Conservation (phyloP, 768 basidiomycete genomes). For the Mycena leptocephala region DNA sequence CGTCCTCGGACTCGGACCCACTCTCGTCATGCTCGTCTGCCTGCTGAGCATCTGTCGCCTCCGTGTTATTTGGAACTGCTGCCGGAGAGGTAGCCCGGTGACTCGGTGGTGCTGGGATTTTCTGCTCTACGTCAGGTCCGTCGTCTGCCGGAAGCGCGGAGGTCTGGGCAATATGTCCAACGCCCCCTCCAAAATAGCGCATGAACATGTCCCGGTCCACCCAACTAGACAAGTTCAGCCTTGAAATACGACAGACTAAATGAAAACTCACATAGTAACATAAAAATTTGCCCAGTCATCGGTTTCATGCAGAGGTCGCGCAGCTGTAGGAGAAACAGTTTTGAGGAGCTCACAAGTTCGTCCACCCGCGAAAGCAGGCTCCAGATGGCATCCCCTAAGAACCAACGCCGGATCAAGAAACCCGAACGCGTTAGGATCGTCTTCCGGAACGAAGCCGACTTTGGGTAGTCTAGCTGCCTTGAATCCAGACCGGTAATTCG, state of each 20-base stretch:
- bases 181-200: not conserved
- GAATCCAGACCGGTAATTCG: not conserved
- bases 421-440: not conserved
- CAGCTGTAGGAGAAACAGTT: not conserved
- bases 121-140: not conserved
- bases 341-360: not conserved
- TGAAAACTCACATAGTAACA: not conserved
- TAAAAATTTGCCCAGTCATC: conserved; percentile 11
- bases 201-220: conserved; percentile 16
- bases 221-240: not conserved
- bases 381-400: not conserved
- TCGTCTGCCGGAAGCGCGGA: not conserved
- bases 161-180: not conserved
- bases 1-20: not conserved
- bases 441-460: conserved; percentile 3
- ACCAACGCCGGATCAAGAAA: not conserved
- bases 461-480: not conserved
- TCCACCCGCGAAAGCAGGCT: not conserved
- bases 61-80: not conserved
- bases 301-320: not conserved
- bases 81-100: not conserved
- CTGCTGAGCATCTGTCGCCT: not conserved
- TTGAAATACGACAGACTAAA: not conserved
- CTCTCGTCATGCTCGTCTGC: not conserved
- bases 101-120: not conserved